Percentiles rank a stretch among this genome's conserved stretches.
Evolutionary conservation across 768 basidiomycete genomes (phyloP).

Genomic region (Macrocybe gigantea): DNA sequence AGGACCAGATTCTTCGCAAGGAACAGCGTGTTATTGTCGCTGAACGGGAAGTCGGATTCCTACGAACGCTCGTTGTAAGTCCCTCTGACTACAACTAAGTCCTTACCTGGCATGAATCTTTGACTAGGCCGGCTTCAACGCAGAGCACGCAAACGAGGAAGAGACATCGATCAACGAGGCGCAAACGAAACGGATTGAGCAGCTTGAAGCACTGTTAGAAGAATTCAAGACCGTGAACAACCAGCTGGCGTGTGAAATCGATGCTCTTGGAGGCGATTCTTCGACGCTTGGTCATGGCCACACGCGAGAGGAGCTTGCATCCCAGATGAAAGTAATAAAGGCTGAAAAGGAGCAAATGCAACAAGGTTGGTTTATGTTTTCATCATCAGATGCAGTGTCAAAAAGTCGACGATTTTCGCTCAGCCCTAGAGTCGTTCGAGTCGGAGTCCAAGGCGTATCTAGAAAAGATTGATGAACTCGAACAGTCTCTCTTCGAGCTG

Average conservation of each 20-base stretch:
- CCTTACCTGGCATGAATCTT: background rate
- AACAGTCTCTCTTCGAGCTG: conserved; percentile 75
- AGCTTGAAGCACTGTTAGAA: conserved; percentile 49
- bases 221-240: conserved; percentile 50
- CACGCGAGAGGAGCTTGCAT: conserved; percentile 28
- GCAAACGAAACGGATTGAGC: conserved; percentile 37
- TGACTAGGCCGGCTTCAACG: conserved; percentile 55
- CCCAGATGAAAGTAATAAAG: conserved; percentile 24
- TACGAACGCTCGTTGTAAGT: conserved; percentile 63
- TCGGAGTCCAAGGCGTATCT: conserved; percentile 30
- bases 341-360: conserved; percentile 26
- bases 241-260: conserved; percentile 42
- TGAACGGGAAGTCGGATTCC: conserved; percentile 61
- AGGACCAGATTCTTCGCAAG: conserved; percentile 27
- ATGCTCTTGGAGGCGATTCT: conserved; percentile 34
- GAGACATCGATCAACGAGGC: conserved; percentile 23
- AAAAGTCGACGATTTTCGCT: background rate
- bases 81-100: background rate
- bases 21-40: conserved; percentile 25
- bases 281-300: conserved; percentile 14
- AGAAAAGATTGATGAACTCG: conserved; percentile 60
- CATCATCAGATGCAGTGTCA: background rate
- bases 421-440: conserved; percentile 41
- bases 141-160: conserved; percentile 40
- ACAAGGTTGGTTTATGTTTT: conserved; percentile 26